Evolutionary conservation across 2,329 filamentous ascomycete species (phyloP).

Genomic region (Neopestalotiopsis clavispora): DNA sequence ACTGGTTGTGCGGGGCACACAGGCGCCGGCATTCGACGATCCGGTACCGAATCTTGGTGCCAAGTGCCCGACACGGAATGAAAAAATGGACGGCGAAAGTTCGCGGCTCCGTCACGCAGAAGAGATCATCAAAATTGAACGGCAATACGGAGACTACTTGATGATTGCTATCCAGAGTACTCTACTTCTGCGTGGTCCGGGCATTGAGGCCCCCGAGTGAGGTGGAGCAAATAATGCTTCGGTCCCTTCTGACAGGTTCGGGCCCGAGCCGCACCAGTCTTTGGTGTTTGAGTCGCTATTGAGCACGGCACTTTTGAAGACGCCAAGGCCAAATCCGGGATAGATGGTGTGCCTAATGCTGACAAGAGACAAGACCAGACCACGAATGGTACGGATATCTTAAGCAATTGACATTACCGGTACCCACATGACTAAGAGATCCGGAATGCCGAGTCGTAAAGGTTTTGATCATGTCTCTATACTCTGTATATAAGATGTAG

Average conservation of each 20-base stretch:
- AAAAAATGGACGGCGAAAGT: no score
- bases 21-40: no score
- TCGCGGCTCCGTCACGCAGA: no score
- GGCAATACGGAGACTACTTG: no score
- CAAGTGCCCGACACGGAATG: no score
- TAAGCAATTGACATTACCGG: neutral
- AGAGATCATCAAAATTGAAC: no score
- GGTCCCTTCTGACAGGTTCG: neutral
- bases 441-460: neutral
- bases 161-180: no score
- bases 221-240: neutral
- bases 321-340: neutral
- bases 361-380: neutral
- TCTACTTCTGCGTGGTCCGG: neutral
- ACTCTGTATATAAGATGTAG: neutral
- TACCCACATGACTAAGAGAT: neutral
- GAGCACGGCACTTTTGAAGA: neutral
- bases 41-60: no score
- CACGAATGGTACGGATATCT: neutral
- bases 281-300: neutral
- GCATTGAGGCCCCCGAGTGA: neutral
- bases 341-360: neutral
- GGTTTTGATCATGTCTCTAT: neutral
- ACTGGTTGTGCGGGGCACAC: no score
- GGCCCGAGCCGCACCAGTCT: neutral